These are phyloP conservation scores for Gyrodon lividus DNA, from an alignment of 768 basidiomycete species.

Conservation along the genomic window DNA sequence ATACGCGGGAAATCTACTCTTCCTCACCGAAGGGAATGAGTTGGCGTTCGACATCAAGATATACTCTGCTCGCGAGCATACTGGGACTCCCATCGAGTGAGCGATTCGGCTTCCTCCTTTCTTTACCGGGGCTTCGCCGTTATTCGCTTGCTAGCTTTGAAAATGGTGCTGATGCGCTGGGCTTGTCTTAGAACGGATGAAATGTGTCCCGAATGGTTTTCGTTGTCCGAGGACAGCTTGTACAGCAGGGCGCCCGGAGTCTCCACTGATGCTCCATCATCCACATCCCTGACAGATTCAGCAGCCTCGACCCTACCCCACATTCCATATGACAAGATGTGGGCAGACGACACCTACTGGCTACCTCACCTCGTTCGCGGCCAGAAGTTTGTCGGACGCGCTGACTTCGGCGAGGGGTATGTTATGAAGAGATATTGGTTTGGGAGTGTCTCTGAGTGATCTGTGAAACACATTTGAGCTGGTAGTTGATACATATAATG, in stretches of 20 bases:
- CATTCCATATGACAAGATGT: slow-evolving; percentile 62
- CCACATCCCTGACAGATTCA: background rate
- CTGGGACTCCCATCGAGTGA: slow-evolving; percentile 66
- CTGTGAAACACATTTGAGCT: no score
- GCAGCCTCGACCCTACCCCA: slow-evolving; percentile 22
- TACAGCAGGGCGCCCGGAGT: slow-evolving; percentile 6
- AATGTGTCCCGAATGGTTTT: slow-evolving; percentile 85
- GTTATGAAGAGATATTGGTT: slow-evolving; percentile 74
- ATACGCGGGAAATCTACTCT: slow-evolving; percentile 65
- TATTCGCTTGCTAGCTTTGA: no score
- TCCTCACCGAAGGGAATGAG: slow-evolving; percentile 51
- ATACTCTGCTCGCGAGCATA: slow-evolving; percentile 61
- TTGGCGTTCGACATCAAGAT: slow-evolving; percentile 72
- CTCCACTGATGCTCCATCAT: background rate
- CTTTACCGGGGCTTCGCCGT: background rate
- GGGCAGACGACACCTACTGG: slow-evolving; percentile 69
- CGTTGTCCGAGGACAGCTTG: slow-evolving; percentile 27
- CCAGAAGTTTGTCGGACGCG: slow-evolving; percentile 46
- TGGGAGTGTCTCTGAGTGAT: slow-evolving; percentile 48
- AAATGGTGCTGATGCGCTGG: no score
- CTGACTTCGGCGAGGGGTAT: slow-evolving; percentile 74
- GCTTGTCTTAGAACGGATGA: slow-evolving; percentile 66
- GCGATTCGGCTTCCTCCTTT: slow-evolving; percentile 17
- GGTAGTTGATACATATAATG: no score
- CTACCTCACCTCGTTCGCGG: slow-evolving; percentile 55